Conservation (phyloP, 1,284 basidiomycete genomes). For the Tremellales sp. region DNA sequence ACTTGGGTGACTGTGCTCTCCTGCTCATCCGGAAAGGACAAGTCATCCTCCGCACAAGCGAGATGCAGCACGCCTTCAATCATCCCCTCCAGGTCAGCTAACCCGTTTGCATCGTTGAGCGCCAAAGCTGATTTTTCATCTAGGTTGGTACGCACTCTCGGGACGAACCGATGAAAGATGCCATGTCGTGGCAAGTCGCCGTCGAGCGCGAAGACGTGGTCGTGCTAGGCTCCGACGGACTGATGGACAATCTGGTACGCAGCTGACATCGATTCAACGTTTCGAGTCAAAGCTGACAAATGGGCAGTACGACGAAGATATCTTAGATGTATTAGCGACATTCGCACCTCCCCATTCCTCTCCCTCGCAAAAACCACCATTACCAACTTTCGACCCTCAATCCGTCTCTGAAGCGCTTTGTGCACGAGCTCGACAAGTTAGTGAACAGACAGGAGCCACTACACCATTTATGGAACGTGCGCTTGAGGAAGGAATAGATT, state of each 20-base stretch:
- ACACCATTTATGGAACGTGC: slow-evolving; percentile 56
- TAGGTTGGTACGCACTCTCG: slow-evolving; percentile 76
- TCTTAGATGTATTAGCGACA: slow-evolving; percentile 77
- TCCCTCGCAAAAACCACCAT: background rate
- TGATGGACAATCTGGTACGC: slow-evolving; percentile 75
- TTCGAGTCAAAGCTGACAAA: background rate
- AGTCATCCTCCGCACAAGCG: slow-evolving; percentile 80
- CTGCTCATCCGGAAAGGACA: slow-evolving; percentile 74
- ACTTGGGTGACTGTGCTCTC: slow-evolving; percentile 87
- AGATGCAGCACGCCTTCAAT: slow-evolving; percentile 97
- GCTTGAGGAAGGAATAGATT: slow-evolving; percentile 55
- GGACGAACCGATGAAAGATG: slow-evolving; percentile 65
- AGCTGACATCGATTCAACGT: background rate
- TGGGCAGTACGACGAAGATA: slow-evolving; percentile 76
- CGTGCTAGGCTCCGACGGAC: slow-evolving; percentile 81
- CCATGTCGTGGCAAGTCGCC: slow-evolving; percentile 66
- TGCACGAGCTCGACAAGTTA: slow-evolving; percentile 51
- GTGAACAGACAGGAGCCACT: slow-evolving; percentile 51
- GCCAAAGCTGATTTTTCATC: background rate
- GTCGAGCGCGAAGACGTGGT: slow-evolving; percentile 84
- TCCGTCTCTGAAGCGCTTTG: slow-evolving; percentile 54
- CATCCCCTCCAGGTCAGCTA: slow-evolving; percentile 60
- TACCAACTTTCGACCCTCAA: slow-evolving; percentile 51
- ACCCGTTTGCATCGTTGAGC: background rate
- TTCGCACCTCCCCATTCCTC: slow-evolving; percentile 52